These are phyloP conservation scores for Malus hybrid DNA, from an alignment of 331 rosid species.

Conservation along the genomic window DNA sequence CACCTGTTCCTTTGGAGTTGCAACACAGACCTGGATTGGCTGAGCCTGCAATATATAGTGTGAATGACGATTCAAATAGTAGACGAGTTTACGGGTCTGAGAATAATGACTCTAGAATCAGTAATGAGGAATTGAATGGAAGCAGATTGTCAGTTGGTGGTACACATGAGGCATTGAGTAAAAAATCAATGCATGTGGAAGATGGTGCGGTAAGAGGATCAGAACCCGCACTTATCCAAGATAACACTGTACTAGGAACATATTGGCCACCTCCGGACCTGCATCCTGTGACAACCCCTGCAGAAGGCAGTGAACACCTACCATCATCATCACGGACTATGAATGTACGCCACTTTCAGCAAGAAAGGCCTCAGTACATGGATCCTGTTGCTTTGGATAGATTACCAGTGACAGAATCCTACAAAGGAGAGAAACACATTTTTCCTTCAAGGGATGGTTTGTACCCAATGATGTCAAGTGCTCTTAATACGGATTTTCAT, in stretches of 20 bases:
- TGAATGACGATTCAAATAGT: constrained; percentile 23
- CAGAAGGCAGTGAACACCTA: constrained; percentile 30
- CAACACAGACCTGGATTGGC: constrained; percentile 36
- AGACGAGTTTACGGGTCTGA: constrained; percentile 22
- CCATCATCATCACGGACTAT: constrained; percentile 31
- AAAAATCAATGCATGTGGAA: constrained; percentile 35
- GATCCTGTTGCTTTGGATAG: constrained; percentile 35
- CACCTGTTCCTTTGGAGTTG: constrained; percentile 16
- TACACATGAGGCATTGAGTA: constrained; percentile 29
- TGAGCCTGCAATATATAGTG: constrained; percentile 26
- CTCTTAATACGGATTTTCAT: constrained; percentile 41
- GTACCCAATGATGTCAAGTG: constrained; percentile 29
- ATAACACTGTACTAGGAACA: constrained; percentile 26
- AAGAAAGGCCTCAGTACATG: constrained; percentile 38
- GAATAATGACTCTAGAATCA: constrained; percentile 25
- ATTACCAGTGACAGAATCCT: constrained; percentile 31
- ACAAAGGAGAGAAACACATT: constrained; percentile 29
- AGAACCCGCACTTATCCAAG: constrained; percentile 32
- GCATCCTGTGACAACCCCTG: constrained; percentile 23
- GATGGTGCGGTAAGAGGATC: constrained; percentile 32
- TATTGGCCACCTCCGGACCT: constrained; percentile 41
- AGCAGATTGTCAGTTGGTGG: constrained; percentile 35
- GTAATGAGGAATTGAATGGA: constrained; percentile 40
- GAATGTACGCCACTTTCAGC: constrained; percentile 32
- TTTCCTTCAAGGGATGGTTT: constrained; percentile 38